These are phyloP conservation scores for Cladosporium sp. DNA, from an alignment of 2,329 filamentous ascomycete genomes.

Conservation along the genomic window DNA sequence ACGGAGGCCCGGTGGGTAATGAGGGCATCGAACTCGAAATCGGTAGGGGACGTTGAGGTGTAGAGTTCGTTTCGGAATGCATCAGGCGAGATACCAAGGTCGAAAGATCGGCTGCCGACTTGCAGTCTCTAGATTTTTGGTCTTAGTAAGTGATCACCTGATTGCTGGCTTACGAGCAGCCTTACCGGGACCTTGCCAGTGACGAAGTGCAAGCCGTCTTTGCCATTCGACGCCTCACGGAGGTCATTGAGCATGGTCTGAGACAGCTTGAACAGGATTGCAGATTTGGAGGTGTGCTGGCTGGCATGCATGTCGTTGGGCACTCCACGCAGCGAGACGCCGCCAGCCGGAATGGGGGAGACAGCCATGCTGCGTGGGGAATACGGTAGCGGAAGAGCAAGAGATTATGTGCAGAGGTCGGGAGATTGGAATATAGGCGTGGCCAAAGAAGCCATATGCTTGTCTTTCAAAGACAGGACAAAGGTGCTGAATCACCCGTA, in stretches of 20 bases:
- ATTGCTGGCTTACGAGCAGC: conserved; percentile 1
- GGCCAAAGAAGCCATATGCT: conserved; percentile 20
- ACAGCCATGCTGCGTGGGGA: conserved; percentile 18
- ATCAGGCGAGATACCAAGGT: conserved; percentile 51
- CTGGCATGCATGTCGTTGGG: conserved; percentile 14
- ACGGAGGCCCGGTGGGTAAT: conserved; percentile 51
- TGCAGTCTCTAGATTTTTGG: conserved; percentile 46
- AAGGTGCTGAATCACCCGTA: conserved; percentile 10
- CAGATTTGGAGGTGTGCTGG: conserved; percentile 22
- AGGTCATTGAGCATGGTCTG: conserved; percentile 30
- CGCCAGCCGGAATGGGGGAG: conserved; percentile 17
- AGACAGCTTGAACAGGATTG: conserved; percentile 29
- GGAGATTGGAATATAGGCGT: conserved; percentile 1
- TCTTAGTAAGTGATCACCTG: conserved; percentile 4
- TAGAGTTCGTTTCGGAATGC: conserved; percentile 57
- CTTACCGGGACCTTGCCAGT: conserved; percentile 33
- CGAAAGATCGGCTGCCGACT: conserved; percentile 53
- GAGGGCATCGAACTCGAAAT: conserved; percentile 53
- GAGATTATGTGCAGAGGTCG: neutral
- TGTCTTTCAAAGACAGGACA: conserved; percentile 5
- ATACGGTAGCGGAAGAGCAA: conserved; percentile 9
- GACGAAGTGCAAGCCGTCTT: conserved; percentile 29
- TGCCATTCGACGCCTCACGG: conserved; percentile 25
- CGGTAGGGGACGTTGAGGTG: conserved; percentile 39
- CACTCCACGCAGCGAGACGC: conserved; percentile 27